Percentiles rank a stretch among this genome's conserved stretches.
These are phyloP conservation scores for Apiospora rasikravindrae DNA, from an alignment of 2,329 filamentous ascomycete species.

Conservation along the genomic window DNA sequence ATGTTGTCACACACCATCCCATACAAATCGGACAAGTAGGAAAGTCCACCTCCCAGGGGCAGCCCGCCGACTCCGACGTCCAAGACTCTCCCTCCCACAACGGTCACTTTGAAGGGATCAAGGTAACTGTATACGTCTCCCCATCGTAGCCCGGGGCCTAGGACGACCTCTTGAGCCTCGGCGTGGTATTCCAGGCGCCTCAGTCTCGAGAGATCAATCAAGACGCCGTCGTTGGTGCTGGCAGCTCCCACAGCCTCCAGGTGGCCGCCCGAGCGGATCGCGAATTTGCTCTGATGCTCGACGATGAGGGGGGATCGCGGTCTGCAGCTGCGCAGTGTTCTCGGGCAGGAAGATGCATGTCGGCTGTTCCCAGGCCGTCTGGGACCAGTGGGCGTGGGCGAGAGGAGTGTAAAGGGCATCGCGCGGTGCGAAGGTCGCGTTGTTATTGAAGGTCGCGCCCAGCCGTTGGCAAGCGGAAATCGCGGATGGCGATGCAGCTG, in stretches of 20 bases:
- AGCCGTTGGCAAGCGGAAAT: background rate
- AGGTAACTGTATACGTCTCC: constrained; percentile 32
- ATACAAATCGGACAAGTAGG: constrained; percentile 32
- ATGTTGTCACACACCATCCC: constrained; percentile 35
- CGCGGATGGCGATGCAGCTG: background rate
- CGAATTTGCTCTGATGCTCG: constrained; percentile 28
- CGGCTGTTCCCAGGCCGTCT: background rate
- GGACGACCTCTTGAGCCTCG: constrained; percentile 23
- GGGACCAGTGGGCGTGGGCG: background rate
- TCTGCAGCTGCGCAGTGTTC: constrained; percentile 27
- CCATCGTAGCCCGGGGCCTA: constrained; percentile 34
- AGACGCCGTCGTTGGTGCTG: constrained; percentile 33
- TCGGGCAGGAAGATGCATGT: constrained; percentile 31
- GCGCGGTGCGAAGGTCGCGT: background rate
- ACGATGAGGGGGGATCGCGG: constrained; percentile 27
- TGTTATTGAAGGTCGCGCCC: background rate
- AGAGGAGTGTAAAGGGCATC: background rate
- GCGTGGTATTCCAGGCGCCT: constrained; percentile 31
- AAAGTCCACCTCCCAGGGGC: constrained; percentile 33
- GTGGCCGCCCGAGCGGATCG: constrained; percentile 33
- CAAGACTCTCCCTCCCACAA: constrained; percentile 33
- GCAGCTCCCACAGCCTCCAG: constrained; percentile 29
- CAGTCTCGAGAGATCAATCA: constrained; percentile 31
- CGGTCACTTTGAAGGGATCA: constrained; percentile 32
- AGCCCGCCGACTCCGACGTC: constrained; percentile 35